phyloP scores from a whole-genome alignment of 75 land plant species.

The Cupressus sempervirens region DNA sequence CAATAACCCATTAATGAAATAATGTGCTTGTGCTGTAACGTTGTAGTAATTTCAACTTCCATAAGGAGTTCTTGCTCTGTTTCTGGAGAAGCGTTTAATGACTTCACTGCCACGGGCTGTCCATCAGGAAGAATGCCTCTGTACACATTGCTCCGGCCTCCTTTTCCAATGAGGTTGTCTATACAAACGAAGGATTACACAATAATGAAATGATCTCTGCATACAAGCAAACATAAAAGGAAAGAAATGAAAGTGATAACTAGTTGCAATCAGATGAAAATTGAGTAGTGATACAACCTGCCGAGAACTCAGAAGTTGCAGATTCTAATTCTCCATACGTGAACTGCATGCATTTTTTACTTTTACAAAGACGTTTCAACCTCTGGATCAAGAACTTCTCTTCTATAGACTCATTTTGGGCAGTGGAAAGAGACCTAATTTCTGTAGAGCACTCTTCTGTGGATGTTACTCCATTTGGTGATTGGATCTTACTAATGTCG shows the following conservation, averaged over 20 bases:
- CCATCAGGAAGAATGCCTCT: constrained; percentile 69
- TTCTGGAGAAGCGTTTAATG: constrained; percentile 62
- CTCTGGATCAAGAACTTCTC: constrained; percentile 11
- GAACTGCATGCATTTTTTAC: constrained; percentile 17
- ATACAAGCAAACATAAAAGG: background rate
- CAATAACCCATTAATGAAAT: constrained; percentile 78
- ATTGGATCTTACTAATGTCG: background rate
- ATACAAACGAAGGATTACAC: background rate
- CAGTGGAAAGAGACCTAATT: background rate
- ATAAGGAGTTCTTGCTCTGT: constrained; percentile 60
- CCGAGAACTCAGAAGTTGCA: constrained; percentile 34
- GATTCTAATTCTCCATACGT: constrained; percentile 28
- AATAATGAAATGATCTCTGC: background rate
- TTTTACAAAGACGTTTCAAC: constrained; percentile 12
- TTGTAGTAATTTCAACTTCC: constrained; percentile 75
- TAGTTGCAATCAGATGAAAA: background rate
- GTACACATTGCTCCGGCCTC: constrained; percentile 87
- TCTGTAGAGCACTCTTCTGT: background rate
- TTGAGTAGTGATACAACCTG: constrained; percentile 17
- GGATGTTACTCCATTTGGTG: background rate
- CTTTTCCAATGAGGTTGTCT: constrained; percentile 84
- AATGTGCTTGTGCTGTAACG: constrained; percentile 63
- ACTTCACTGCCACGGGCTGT: constrained; percentile 72
- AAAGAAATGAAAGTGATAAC: background rate
- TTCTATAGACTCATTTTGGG: constrained; percentile 1